phyloP scores from a whole-genome alignment of 768 basidiomycete species.

The Piloderma croceum region DNA sequence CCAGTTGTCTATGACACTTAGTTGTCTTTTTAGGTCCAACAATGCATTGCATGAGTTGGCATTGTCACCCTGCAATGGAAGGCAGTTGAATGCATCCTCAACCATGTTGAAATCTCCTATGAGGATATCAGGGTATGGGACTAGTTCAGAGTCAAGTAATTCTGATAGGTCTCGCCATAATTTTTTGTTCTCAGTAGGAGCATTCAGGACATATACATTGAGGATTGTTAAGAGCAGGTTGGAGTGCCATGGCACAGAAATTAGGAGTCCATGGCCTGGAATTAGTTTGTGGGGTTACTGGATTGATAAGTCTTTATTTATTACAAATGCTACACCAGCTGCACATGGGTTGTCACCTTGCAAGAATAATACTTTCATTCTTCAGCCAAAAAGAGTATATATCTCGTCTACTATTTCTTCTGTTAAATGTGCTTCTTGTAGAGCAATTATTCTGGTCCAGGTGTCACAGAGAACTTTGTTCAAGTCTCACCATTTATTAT shows the following conservation, averaged over 20 bases:
- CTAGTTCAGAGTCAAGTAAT: not conserved
- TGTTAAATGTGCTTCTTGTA: too few relatives aligned
- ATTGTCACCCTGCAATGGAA: conserved; percentile 7
- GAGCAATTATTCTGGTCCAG: too few relatives aligned
- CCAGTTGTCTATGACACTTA: conserved; percentile 13
- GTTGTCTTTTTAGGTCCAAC: not conserved
- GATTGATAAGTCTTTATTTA: too few relatives aligned
- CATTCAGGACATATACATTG: conserved; percentile 14
- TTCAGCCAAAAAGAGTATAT: too few relatives aligned
- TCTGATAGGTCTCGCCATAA: conserved; percentile 11
- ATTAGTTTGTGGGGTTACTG: conserved; percentile 5
- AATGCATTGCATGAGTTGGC: not conserved
- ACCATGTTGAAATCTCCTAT: conserved; percentile 17
- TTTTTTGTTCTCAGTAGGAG: conserved; percentile 4
- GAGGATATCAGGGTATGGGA: conserved; percentile 8
- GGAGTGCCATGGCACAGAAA: conserved; percentile 8
- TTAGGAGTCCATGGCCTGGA: conserved; percentile 5
- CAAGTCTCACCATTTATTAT: too few relatives aligned
- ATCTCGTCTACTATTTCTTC: too few relatives aligned
- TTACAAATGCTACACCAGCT: too few relatives aligned
- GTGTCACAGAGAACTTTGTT: too few relatives aligned
- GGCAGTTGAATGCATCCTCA: conserved; percentile 12
- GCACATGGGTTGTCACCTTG: too few relatives aligned
- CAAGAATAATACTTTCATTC: too few relatives aligned
- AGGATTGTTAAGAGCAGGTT: conserved; percentile 3